These are phyloP conservation scores for Madurella fahalii DNA, from an alignment of 2,329 filamentous ascomycete genomes.

Conservation along the genomic window DNA sequence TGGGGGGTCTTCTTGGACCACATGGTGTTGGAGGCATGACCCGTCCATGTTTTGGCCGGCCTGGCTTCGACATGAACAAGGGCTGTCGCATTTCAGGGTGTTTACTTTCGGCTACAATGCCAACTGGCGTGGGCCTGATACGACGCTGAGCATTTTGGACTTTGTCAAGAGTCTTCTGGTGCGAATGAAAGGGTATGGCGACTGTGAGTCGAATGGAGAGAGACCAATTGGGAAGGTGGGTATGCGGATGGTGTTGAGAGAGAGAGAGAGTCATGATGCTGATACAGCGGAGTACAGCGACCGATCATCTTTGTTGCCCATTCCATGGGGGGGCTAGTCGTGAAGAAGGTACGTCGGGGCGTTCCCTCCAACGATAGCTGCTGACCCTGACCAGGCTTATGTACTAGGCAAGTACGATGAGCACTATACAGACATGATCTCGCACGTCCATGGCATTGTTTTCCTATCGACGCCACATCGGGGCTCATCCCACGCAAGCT, in stretches of 20 bases:
- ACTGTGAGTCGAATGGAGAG: not conserved
- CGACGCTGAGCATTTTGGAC: not conserved
- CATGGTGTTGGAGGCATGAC: slow-evolving; percentile 9
- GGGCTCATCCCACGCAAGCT: slow-evolving; percentile 2
- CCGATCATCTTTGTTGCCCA: slow-evolving; percentile 10
- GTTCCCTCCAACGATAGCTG: not conserved
- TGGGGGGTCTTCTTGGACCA: slow-evolving; percentile 1
- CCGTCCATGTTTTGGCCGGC: slow-evolving; percentile 5
- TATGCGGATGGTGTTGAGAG: not conserved
- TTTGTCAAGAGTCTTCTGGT: slow-evolving; percentile 5
- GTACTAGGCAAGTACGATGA: slow-evolving; percentile 1
- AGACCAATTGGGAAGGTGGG: slow-evolving; percentile 1
- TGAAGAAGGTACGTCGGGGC: slow-evolving; percentile 3
- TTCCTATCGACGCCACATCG: slow-evolving; percentile 8
- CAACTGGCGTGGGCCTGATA: slow-evolving; percentile 2
- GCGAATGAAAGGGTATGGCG: slow-evolving; percentile 1
- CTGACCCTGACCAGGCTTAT: not conserved
- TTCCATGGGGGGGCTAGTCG: slow-evolving; percentile 11
- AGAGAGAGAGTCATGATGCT: not conserved
- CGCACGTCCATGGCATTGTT: slow-evolving; percentile 1
- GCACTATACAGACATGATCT: not conserved
- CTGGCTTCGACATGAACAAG: slow-evolving; percentile 3
- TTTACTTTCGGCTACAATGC: slow-evolving; percentile 10
- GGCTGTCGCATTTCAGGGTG: not conserved
- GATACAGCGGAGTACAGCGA: not conserved